Base-by-base conservation (phyloP, 164 flowering plant genomes). In the Stephania yunnanensis region DNA sequence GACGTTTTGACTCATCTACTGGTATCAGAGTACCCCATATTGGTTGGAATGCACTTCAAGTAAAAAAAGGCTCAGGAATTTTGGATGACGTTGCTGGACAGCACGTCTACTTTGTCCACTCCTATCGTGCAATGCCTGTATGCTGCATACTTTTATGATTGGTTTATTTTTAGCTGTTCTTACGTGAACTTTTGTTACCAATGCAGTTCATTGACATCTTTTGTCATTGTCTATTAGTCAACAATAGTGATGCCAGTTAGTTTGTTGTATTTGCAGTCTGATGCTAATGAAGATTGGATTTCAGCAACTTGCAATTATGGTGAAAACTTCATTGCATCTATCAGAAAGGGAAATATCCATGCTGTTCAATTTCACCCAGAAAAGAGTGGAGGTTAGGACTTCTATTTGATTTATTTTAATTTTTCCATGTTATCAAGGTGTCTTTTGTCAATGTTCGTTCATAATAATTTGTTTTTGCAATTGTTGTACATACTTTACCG, bases 331-430 rank as follows among this genome's bases (percentile, higher is more conserved):
- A 91, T 95, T 77, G 90, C 99, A 52, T 93, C 99, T 69, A 78
- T 95, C 69, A 86, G 84, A 78, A 89, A 82, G 85, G 99, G 99
- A 80, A 95, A 91, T 90, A 90, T 91, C 64, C 91, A 95, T 78
- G 99, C 97, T 42, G 97, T 95, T 72, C 99, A 95, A 80, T 95
- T 95, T 85, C 99, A 95, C 83, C 99, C 98, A 42, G 99, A 95
- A 81, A 95, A 95, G 84, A 95, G 99, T 86, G 99, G 99, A 85
- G 98, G 99, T 80, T 83, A 78, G 91, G 74, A 19, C 73, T 70
- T 52, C 4, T 76, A 4, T 36, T 36, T 36, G 42, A 36, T 67
- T 72, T 15, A 30, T 71, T 31, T 29, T n/a, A 68, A 68, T n/a
- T 36, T 25, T 36, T 69, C 22, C 44, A 42, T 36, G 50, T 69